Conservation (phyloP, 2,329 filamentous ascomycete genomes). For the Cryphonectria radicalis region DNA sequence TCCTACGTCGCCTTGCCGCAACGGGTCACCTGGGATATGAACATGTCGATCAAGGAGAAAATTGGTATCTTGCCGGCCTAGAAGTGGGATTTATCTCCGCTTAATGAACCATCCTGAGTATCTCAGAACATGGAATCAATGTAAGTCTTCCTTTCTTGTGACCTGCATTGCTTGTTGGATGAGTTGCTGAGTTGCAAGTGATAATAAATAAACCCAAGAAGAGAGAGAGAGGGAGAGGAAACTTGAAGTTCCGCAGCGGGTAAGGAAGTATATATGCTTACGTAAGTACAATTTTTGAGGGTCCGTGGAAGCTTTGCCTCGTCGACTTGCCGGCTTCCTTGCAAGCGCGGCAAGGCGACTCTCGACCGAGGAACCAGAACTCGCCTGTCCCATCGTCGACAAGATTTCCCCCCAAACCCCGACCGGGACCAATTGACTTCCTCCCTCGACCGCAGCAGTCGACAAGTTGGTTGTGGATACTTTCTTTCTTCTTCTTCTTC, state of each 20-base stretch:
- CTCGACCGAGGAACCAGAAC: neutral
- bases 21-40: too few relatives aligned
- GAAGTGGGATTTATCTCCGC: too few relatives aligned
- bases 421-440: neutral
- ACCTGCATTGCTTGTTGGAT: too few relatives aligned
- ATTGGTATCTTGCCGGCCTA: too few relatives aligned
- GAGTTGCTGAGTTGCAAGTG: neutral
- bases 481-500: too few relatives aligned
- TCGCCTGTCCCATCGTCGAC: neutral
- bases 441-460: neutral
- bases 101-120: too few relatives aligned
- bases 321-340: neutral
- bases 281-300: neutral
- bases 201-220: neutral
- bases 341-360: neutral
- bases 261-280: neutral
- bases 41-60: too few relatives aligned
- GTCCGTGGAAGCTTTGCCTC: neutral
- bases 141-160: too few relatives aligned
- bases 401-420: neutral
- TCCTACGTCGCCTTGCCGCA: too few relatives aligned
- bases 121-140: too few relatives aligned
- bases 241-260: neutral
- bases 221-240: too few relatives aligned
- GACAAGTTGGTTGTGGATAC: neutral